Evolutionary conservation across 495 filamentous ascomycete species (phyloP), one percentile per base, ranked within the genome.

Genomic region (Penicillium tannophilum): DNA sequence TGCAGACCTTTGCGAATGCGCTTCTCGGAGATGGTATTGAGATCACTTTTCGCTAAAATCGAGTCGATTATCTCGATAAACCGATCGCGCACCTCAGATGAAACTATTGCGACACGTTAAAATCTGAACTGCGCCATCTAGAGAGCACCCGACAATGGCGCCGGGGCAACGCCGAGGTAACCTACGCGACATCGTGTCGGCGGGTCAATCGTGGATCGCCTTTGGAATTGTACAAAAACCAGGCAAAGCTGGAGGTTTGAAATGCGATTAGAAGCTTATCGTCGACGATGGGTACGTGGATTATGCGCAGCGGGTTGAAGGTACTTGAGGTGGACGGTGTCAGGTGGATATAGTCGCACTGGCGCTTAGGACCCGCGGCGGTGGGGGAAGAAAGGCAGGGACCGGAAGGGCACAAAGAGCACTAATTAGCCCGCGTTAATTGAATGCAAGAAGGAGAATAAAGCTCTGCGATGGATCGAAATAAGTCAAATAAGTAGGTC

Each of bases 11-110:
- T 90, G 60, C 94, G 90, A 65, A 98, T 91, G 70, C 88, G 86
- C 77, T 98, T 98, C 62, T 91, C 89, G 26, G 94, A 95, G 58
- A 98, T 88, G 35, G 92, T 96, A 55, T 88, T 84, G 44, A 98
- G 84, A 64, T 98, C 92, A 60, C 90, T 90, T 28, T 80, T 81
- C 14, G 82, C 83, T 23, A 98, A 81, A 63, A 98, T 97, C n/a
- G 77, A 83, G 69, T 98, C 94, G 71, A 98, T 97, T 75, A 97
- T 89, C 62, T 83, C 83, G 48, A 84, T 86, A 74, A 91, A 98
- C 58, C 86, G 77, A 35, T 81, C 78, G 72, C 82, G 79, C 63
- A 84, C 78, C 56, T 89, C 87, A 50, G 82, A 65, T n/a, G 86
- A 82, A 60, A 93, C 90, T 93, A 71, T 54, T 43, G 62, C 57